Percentiles rank a stretch among this genome's conserved stretches.
phyloP scores from a whole-genome alignment of 768 basidiomycete species.

The Hypsizygus marmoreus region DNA sequence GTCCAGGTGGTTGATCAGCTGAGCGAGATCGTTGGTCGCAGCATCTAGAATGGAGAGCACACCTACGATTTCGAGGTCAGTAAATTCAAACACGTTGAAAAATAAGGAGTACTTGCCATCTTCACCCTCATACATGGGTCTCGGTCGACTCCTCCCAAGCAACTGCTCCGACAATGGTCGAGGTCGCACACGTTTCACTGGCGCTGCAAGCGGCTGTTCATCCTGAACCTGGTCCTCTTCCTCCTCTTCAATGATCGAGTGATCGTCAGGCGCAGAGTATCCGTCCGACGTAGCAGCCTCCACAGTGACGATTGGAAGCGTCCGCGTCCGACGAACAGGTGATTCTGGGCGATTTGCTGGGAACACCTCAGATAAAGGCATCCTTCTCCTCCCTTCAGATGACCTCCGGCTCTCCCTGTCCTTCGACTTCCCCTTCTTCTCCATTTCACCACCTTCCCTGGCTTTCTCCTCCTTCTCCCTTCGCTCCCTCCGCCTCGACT shows the following conservation, averaged over 20 bases:
- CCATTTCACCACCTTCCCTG: constrained; percentile 22
- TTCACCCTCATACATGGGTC: constrained; percentile 54
- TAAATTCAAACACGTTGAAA: constrained; percentile 6
- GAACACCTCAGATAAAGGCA: constrained; percentile 61
- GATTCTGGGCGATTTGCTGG: constrained; percentile 35
- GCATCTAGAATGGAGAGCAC: constrained; percentile 74
- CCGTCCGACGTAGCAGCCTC: constrained; percentile 59
- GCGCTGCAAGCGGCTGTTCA: constrained; percentile 31
- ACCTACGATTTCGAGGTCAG: constrained; percentile 33
- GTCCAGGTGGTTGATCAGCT: constrained; percentile 78
- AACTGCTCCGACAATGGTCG: constrained; percentile 70
- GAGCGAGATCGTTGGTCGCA: constrained; percentile 78
- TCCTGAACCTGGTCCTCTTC: constrained; percentile 19
- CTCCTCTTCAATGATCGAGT: constrained; percentile 16
- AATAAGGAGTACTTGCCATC: constrained; percentile 39
- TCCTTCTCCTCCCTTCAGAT: constrained; percentile 55
- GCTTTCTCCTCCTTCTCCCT: constrained; percentile 22
- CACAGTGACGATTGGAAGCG: constrained; percentile 38
- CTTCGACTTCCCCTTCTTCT: constrained; percentile 25
- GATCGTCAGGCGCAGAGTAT: constrained; percentile 34
- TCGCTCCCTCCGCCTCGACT: constrained; percentile 33
- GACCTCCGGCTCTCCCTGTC: constrained; percentile 47
- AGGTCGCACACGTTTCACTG: constrained; percentile 46
- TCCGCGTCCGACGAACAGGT: neutral
- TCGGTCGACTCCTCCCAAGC: constrained; percentile 49